Base-by-base conservation (phyloP, 305 asterid genomes). In the Fraxinus platypoda region DNA sequence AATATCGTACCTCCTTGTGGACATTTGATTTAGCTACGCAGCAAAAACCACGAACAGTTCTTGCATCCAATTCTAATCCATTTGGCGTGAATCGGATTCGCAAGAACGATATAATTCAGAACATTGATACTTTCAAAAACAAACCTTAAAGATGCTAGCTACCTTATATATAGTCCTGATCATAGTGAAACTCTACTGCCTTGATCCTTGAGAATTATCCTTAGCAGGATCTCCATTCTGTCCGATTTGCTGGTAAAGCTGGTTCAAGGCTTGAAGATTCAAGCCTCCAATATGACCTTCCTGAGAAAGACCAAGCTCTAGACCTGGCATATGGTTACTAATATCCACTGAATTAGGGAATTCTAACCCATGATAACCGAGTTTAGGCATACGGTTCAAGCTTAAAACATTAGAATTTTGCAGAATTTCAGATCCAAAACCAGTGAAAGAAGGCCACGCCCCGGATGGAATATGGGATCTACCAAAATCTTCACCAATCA, bases 301-400 rank as follows among this genome's bases (percentile, higher is more conserved):
- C 9, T 92, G 98, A 28, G 97, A 91, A 38, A 94, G 94, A 19
- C 98, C 98, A 30, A 94, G 97, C 89, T 93, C 97, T 80, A 94
- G 83, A 17, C 97, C 97, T 2, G 97, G 97, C 49, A 88, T 59
- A 31, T 88, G 91, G 13, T 88, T 91, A 5, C 85, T 81, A 70
- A 77, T 54, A 75, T 83, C 82, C 80, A 85, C 84, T 3, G 88
- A 82, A 84, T 85, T 83, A 8, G 89, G 88, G 41, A 88, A 88
- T 71, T 88, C 94, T 25, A 88, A 82, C 31, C 91, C 93, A 28
- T 90, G 93, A 82, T 88, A 87, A 74, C 94, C 94, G 54, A 88
- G 76, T 52, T 91, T 93, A 17, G 87, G 85, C 38, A 78, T 83
- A 8, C 85, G 82, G 78, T 84, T 88, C 15, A 84, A 38, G 76